Evolutionary conservation across 768 basidiomycete genomes (phyloP).

Genomic region (Hericium rajendrae): DNA sequence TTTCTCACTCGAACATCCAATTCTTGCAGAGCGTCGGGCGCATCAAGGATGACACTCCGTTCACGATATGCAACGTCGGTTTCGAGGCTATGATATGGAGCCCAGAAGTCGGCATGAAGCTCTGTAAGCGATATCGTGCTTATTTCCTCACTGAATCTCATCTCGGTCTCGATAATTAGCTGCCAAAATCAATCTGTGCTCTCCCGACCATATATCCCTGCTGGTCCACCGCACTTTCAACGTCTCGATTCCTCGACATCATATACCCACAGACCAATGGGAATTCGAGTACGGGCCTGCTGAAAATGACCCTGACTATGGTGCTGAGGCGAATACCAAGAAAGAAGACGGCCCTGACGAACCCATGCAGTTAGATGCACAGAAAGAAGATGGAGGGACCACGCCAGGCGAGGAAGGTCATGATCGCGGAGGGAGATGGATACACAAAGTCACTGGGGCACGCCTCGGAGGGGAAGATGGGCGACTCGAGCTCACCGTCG

Average conservation of each 20-base stretch:
- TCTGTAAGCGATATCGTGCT: conserved; percentile 41
- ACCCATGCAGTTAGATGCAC: conserved; percentile 8
- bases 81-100: conserved; percentile 90
- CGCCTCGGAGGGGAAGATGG: conserved; percentile 61
- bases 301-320: conserved; percentile 72
- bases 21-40: conserved; percentile 57
- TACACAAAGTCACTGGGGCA: conserved; percentile 59
- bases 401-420: conserved; percentile 20
- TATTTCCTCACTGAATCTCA: neutral
- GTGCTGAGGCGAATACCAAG: conserved; percentile 21
- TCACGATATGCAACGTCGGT: conserved; percentile 58
- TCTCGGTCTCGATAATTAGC: conserved; percentile 30
- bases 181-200: conserved; percentile 81
- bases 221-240: conserved; percentile 91
- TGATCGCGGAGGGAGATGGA: conserved; percentile 66
- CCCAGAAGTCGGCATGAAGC: conserved; percentile 70
- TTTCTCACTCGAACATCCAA: conserved; percentile 71
- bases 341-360: neutral
- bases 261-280: conserved; percentile 76
- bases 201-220: conserved; percentile 86
- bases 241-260: conserved; percentile 86
- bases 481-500: conserved; percentile 73
- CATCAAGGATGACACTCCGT: conserved; percentile 80
- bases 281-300: conserved; percentile 80
- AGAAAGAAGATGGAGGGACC: conserved; percentile 17